phyloP scores from a whole-genome alignment of 371 early-diverging fungal species.

The Haplosporangium sp. region DNA sequence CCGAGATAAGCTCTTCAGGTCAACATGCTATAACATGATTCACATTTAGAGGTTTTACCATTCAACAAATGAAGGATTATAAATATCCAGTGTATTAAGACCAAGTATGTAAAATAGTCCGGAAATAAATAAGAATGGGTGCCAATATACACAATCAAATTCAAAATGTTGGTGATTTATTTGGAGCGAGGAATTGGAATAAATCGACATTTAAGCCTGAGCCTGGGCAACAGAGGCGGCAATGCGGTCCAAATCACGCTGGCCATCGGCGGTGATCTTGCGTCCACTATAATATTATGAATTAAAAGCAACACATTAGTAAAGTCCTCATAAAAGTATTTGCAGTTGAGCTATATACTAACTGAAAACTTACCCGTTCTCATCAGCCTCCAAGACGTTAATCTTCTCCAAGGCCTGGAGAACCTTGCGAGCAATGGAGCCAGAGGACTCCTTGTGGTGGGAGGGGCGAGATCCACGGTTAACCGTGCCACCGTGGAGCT shows the following conservation, averaged over 20 bases:
- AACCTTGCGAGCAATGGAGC: slow-evolving; percentile 94
- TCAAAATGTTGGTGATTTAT: slow-evolving; percentile 18
- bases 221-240: slow-evolving; percentile 67
- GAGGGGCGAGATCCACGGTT: slow-evolving; percentile 96
- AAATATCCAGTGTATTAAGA: no score
- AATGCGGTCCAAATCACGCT: slow-evolving; percentile 88
- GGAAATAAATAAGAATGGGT: background rate
- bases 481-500: slow-evolving; percentile 91
- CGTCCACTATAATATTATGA: slow-evolving; percentile 73
- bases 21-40: no score
- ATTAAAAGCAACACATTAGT: background rate
- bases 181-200: slow-evolving; percentile 1
- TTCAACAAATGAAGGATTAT: no score
- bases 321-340: background rate
- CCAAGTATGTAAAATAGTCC: no score
- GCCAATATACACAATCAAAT: slow-evolving; percentile 15
- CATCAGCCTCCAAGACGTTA: slow-evolving; percentile 93
- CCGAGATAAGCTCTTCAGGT: no score
- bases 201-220: slow-evolving; percentile 47
- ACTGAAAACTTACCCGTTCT: slow-evolving; percentile 73
- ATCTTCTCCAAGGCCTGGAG: slow-evolving; percentile 98
- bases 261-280: slow-evolving; percentile 85
- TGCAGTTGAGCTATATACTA: background rate
- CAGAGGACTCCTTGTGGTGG: slow-evolving; percentile 90
- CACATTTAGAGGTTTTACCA: no score